Conservation (phyloP, 495 filamentous ascomycete genomes). For the Hypoxylon intermedium region DNA sequence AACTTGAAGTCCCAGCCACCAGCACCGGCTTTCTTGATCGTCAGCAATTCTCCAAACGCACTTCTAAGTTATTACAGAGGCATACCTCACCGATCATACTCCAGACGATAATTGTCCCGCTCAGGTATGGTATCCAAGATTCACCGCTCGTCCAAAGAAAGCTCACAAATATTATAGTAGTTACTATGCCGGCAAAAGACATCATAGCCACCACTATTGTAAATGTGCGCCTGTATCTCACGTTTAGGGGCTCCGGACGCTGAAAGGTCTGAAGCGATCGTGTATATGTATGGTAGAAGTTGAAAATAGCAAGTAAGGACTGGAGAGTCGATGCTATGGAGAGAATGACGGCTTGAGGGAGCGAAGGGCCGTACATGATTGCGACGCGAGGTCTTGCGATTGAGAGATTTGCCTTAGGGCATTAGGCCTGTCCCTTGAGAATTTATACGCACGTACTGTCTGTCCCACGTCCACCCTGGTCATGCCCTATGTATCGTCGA, state of each 20-base stretch:
- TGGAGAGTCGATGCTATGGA: neutral
- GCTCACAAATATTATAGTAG: neutral
- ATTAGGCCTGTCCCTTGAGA: neutral
- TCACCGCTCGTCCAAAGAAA: slow-evolving; percentile 1
- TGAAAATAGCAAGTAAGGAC: neutral
- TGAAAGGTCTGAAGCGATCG: no score
- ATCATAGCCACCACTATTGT: neutral
- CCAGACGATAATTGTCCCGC: neutral
- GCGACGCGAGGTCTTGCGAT: neutral
- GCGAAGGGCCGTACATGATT: neutral
- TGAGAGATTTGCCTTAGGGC: neutral
- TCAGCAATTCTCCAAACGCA: neutral
- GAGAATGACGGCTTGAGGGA: neutral
- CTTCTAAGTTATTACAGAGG: neutral
- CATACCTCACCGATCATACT: neutral
- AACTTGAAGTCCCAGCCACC: neutral
- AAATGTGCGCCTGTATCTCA: neutral
- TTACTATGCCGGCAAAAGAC: neutral
- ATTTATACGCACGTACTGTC: neutral
- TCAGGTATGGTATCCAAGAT: neutral
- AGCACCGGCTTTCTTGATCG: neutral
- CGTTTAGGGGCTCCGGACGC: neutral
- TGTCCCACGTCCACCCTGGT: neutral
- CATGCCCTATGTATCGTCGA: neutral
- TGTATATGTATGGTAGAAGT: neutral